Percentiles rank a stretch among this genome's conserved stretches.
Evolutionary conservation across 106 monocot species (phyloP).

Genomic region (Dendrobium chrysotoxum): DNA sequence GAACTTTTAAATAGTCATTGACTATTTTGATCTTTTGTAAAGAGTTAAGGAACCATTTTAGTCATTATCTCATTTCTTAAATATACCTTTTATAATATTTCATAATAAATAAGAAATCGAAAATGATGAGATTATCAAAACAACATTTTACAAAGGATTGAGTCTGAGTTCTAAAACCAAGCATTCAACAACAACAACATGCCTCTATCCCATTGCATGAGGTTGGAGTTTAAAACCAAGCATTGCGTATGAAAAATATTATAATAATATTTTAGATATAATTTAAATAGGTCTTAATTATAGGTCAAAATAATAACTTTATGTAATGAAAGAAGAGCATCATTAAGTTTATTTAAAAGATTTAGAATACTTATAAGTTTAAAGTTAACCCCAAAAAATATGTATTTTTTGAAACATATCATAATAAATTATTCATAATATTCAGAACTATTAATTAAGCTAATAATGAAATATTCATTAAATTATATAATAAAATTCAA

Average conservation of each 20-base stretch:
- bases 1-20: too few species aligned
- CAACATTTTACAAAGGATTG: too few species aligned
- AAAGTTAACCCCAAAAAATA: neutral
- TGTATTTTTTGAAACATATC: neutral
- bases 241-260: neutral
- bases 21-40: too few species aligned
- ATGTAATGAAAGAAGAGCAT: neutral
- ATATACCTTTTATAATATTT: too few species aligned
- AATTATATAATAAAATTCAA: neutral
- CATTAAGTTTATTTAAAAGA: neutral
- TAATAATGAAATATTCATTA: neutral
- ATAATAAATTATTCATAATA: neutral
- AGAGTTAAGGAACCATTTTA: too few species aligned
- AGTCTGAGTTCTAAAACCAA: too few species aligned
- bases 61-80: too few species aligned
- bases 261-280: neutral
- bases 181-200: too few species aligned
- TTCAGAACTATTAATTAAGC: neutral
- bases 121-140: too few species aligned
- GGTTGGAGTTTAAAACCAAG: too few species aligned
- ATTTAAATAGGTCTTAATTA: neutral
- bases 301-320: neutral
- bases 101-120: too few species aligned
- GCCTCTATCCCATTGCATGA: too few species aligned
- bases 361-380: neutral